Percentiles rank a stretch among this genome's conserved stretches.
phyloP scores from a whole-genome alignment of 139 green algal genomes.

The Coelastrella sp. region DNA sequence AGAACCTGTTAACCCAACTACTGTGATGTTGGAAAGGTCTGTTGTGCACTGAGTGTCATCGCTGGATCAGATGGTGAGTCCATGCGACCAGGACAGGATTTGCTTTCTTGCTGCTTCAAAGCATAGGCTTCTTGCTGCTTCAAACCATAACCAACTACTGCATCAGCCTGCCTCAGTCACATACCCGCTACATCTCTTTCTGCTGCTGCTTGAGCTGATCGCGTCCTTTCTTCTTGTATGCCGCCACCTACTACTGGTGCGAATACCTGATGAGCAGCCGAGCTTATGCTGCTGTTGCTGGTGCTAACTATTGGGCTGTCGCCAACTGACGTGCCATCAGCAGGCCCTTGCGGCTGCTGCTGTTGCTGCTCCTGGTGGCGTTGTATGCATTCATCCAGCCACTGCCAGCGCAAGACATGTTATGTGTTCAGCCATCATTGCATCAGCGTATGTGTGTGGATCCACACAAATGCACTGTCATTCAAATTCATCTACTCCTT shows the following conservation, averaged over 20 bases:
- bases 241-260: slow-evolving; percentile 60
- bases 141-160: too few species aligned
- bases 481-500: too few species aligned
- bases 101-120: too few species aligned
- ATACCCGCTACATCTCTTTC: slow-evolving; percentile 50
- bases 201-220: slow-evolving; percentile 53
- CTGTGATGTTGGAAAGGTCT: too few species aligned
- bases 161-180: background rate
- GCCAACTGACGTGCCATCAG: background rate
- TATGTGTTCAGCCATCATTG: too few species aligned
- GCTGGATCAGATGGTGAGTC: too few species aligned
- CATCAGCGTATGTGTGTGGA: too few species aligned
- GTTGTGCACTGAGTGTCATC: too few species aligned
- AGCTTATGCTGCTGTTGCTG: background rate
- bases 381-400: slow-evolving; percentile 69
- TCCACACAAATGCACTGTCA: background rate
- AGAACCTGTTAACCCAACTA: too few species aligned
- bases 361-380: background rate
- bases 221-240: slow-evolving; percentile 46
- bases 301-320: background rate
- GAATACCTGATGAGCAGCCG: slow-evolving; percentile 38
- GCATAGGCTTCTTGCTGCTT: too few species aligned
- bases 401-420: too few species aligned
- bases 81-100: too few species aligned
- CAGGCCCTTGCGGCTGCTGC: background rate